Evolutionary conservation across 2,329 filamentous ascomycete genomes (phyloP).

Genomic region (Phialophora macrospora): DNA sequence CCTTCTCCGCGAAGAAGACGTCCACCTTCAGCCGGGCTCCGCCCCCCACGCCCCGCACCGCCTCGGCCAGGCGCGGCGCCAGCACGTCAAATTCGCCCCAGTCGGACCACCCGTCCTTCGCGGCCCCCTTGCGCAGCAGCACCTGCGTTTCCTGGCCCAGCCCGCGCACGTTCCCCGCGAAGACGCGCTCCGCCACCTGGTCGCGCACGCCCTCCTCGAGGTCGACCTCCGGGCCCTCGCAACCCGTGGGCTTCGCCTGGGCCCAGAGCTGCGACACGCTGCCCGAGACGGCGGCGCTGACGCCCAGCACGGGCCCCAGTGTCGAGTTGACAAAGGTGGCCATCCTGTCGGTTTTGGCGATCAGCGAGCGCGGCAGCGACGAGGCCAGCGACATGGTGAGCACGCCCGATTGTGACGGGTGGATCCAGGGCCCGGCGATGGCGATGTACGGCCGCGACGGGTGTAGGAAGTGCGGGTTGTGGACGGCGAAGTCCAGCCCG

Average conservation of each 20-base stretch:
- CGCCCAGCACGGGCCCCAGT: slow-evolving; percentile 5
- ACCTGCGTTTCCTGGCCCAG: slow-evolving; percentile 13
- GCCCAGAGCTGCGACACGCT: slow-evolving; percentile 10
- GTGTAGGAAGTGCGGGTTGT: slow-evolving; percentile 12
- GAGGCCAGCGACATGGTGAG: not conserved
- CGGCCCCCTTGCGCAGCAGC: slow-evolving; percentile 6
- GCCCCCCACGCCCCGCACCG: not conserved
- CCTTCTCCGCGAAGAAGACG: slow-evolving; percentile 18
- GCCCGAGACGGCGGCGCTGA: slow-evolving; percentile 14
- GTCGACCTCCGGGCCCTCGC: slow-evolving; percentile 11
- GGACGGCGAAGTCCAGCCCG: slow-evolving; percentile 14
- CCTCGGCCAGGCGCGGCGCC: slow-evolving; percentile 14
- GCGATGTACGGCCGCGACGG: slow-evolving; percentile 17
- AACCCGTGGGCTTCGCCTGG: slow-evolving; percentile 5
- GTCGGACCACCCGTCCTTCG: slow-evolving; percentile 11
- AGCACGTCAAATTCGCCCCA: slow-evolving; percentile 18
- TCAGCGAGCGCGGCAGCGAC: slow-evolving; percentile 13
- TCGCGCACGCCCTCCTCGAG: slow-evolving; percentile 1
- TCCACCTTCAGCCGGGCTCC: slow-evolving; percentile 1
- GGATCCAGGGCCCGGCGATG: slow-evolving; percentile 10
- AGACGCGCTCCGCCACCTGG: slow-evolving; percentile 10
- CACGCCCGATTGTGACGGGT: slow-evolving; percentile 6
- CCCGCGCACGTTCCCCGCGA: not conserved
- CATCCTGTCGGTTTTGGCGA: slow-evolving; percentile 7
- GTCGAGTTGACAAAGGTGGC: slow-evolving; percentile 15